Evolutionary conservation across 768 basidiomycete species (phyloP).

Genomic region (Tephrocybe rancida): DNA sequence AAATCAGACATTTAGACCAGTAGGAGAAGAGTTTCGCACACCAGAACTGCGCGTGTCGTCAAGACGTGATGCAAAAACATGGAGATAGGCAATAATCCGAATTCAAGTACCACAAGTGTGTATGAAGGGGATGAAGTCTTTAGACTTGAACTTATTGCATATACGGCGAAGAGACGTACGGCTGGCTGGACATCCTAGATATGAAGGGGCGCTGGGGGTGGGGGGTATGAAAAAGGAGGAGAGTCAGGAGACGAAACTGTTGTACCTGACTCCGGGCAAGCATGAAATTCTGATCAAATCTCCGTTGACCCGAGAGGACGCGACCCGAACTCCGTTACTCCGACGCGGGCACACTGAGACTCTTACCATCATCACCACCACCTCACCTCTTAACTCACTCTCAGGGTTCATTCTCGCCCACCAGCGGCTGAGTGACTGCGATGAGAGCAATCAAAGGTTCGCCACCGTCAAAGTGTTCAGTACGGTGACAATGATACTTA

Average conservation of each 20-base stretch:
- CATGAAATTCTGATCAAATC: conserved; percentile 2
- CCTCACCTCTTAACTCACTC: neutral
- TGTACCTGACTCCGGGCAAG: neutral
- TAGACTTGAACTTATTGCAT: too few species aligned
- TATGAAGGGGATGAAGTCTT: too few species aligned
- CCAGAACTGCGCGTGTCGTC: too few species aligned
- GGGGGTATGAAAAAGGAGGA: too few species aligned
- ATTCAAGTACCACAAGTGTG: too few species aligned
- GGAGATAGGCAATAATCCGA: too few species aligned
- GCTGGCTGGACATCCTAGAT: neutral
- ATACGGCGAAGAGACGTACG: neutral
- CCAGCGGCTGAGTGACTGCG: neutral
- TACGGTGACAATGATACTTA: neutral
- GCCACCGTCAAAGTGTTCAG: neutral
- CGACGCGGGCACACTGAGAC: too few species aligned
- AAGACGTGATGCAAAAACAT: too few species aligned
- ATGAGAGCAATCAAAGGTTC: conserved; percentile 70
- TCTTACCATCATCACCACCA: neutral
- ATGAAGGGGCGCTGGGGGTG: neutral
- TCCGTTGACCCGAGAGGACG: too few species aligned
- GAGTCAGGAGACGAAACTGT: too few species aligned
- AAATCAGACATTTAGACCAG: neutral
- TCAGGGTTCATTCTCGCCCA: conserved; percentile 1
- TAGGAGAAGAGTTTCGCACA: neutral
- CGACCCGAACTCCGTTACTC: too few species aligned